Evolutionary conservation across 1,284 basidiomycete species (phyloP).

Genomic region (Cryptococcus maquisensis): DNA sequence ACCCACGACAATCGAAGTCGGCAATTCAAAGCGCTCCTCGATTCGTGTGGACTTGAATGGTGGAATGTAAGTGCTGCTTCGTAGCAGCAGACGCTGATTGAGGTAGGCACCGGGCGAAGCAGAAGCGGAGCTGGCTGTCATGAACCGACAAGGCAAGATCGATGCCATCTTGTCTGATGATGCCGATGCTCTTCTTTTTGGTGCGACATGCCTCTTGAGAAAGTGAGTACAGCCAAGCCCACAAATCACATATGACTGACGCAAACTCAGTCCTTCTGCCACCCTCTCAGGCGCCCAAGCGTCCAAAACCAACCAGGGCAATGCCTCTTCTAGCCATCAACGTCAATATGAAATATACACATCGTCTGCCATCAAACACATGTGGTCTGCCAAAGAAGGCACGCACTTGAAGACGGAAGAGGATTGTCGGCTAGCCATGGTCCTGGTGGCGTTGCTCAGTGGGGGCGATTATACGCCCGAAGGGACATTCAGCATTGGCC

Average conservation of each 20-base stretch:
- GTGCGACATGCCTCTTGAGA: slow-evolving; percentile 73
- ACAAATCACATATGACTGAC: not conserved
- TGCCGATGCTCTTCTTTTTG: slow-evolving; percentile 87
- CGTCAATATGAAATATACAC: slow-evolving; percentile 68
- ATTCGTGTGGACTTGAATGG: slow-evolving; percentile 85
- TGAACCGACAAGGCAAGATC: slow-evolving; percentile 74
- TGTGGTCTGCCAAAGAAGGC: slow-evolving; percentile 22
- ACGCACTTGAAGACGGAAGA: slow-evolving; percentile 32
- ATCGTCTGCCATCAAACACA: slow-evolving; percentile 52
- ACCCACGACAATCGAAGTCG: slow-evolving; percentile 61
- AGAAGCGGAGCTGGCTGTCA: slow-evolving; percentile 87
- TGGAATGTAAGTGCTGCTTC: slow-evolving; percentile 56
- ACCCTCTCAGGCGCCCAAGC: slow-evolving; percentile 58
- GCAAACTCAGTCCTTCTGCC: slow-evolving; percentile 51
- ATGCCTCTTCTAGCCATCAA: slow-evolving; percentile 58
- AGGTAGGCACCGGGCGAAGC: slow-evolving; percentile 85
- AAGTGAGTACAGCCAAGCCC: slow-evolving; percentile 52
- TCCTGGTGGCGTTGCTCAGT: slow-evolving; percentile 77
- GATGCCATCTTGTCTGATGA: slow-evolving; percentile 87
- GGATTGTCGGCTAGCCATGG: slow-evolving; percentile 66
- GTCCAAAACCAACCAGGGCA: slow-evolving; percentile 10
- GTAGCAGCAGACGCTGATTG: not conserved
- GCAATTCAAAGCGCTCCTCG: slow-evolving; percentile 74
- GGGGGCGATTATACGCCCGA: slow-evolving; percentile 85
- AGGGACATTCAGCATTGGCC: slow-evolving; percentile 35